Base-by-base conservation (phyloP, 768 basidiomycete species). In the Mycena indigotica region DNA sequence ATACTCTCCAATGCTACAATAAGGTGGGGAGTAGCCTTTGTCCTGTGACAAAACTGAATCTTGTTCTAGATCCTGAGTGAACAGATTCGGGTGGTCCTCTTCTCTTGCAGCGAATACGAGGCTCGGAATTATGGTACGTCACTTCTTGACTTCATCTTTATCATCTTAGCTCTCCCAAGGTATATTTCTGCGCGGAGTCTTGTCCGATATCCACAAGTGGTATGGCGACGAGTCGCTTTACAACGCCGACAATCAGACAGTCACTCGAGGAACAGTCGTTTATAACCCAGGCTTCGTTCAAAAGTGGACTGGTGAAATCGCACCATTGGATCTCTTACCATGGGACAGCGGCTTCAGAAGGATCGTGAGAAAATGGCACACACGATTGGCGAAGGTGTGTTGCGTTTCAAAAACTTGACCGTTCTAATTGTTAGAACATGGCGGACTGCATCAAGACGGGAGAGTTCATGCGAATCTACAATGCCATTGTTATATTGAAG, bases 381-480 rank as follows among this genome's bases (percentile, higher is more conserved):
- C 80, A 50, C 89, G 87, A 65, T 70, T 98, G 29, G 75, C 78
- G 50, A 83, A 81, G 68, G 96, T 93, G 67, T 50, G 66, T 61
- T 17, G 19, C 23, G 28, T 54, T 52, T 41, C 26, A 60, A 32
- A 56, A 5, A 3, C 4, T 2, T 21, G 19, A 39, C 17, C 32
- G 8, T 40, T 52, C 15, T 25, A n/a, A 16, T 12, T 39, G 38
- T n/a, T 19, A 53, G 23, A 10, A 24, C 28, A 30, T 38, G 35
- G 57, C 29, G 19, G 88, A 85, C 28, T 94, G 90, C 68, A 88
- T 98, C 59, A 82, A 87, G 66, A 89, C 94, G 2, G 84, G 84
- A 50, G 95, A 95, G 67, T 98, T 95, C 70, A 96, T 98, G 91
- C 94, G 94, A 66, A 91, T 98, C 53, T 95, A 96, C 72, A 99